Evolutionary conservation across 257 asterid species (phyloP).

Genomic region (Solanum medicagineum): DNA sequence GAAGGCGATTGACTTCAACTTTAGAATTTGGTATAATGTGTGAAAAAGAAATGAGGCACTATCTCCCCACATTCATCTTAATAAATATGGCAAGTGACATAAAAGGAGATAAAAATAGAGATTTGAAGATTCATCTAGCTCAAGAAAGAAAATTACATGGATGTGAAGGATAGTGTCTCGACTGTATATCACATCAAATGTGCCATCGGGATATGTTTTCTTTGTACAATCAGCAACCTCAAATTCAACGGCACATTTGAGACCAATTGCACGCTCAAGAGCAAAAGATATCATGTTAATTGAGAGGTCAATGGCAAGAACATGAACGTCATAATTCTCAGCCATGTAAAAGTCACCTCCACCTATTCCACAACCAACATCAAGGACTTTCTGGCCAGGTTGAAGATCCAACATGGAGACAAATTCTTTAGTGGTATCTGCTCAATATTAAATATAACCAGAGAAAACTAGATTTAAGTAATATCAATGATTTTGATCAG

Average conservation of each 20-base stretch:
- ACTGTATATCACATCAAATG: constrained; percentile 86
- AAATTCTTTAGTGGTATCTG: constrained; percentile 91
- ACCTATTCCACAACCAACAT: constrained; percentile 98
- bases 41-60: neutral
- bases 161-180: constrained; percentile 95
- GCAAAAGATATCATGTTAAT: constrained; percentile 92
- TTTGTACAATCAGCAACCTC: constrained; percentile 98
- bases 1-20: neutral
- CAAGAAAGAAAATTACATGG: constrained; percentile 34
- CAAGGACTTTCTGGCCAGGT: constrained; percentile 87
- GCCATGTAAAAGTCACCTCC: constrained; percentile 99
- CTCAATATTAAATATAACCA: constrained; percentile 2
- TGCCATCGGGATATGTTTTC: constrained; percentile 64
- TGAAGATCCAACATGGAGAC: constrained; percentile 66
- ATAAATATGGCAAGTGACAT: neutral
- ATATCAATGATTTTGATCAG: neutral
- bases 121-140: neutral
- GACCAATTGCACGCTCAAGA: constrained; percentile 81
- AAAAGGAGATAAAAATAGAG: neutral
- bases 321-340: constrained; percentile 78
- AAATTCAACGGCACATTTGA: constrained; percentile 79
- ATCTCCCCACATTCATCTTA: neutral
- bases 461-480: neutral
- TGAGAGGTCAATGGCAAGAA: constrained; percentile 87
- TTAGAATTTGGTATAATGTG: neutral